Conservation (phyloP, 176 grass and related monocot genomes). For the Aegilops tauschii region DNA sequence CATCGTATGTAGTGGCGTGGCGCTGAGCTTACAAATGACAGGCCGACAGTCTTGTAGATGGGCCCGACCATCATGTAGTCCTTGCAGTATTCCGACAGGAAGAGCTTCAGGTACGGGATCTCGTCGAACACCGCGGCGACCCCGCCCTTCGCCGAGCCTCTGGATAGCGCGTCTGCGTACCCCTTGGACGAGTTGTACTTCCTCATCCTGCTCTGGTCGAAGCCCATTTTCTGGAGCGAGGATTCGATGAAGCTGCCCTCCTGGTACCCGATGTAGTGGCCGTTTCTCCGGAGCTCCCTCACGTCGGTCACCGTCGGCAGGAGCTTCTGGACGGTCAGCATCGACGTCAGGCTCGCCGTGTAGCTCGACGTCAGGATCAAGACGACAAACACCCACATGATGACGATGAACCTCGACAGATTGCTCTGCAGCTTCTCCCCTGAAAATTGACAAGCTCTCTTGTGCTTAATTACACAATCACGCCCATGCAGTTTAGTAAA, state of each 20-base stretch:
- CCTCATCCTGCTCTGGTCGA: neutral
- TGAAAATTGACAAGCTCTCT: neutral
- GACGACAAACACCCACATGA: slow-evolving; percentile 76
- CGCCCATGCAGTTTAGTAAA: too few relatives aligned
- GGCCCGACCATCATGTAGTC: neutral
- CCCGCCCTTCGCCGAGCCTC: neutral
- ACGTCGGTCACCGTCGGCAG: slow-evolving; percentile 53
- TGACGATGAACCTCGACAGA: slow-evolving; percentile 55
- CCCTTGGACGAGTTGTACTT: neutral
- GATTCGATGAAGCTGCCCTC: slow-evolving; percentile 47
- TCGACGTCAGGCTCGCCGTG: slow-evolving; percentile 86
- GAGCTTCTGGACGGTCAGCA: slow-evolving; percentile 83
- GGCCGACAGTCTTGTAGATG: neutral
- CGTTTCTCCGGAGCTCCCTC: slow-evolving; percentile 41
- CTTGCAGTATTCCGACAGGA: neutral
- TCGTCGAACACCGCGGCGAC: neutral
- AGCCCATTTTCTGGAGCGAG: neutral
- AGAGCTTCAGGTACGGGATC: neutral
- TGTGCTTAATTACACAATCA: too few relatives aligned
- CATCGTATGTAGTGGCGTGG: too few relatives aligned
- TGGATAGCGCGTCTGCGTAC: neutral
- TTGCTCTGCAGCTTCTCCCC: slow-evolving; percentile 84
- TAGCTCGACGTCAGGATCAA: slow-evolving; percentile 86
- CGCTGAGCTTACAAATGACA: neutral
- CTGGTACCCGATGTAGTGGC: slow-evolving; percentile 50